Conservation (phyloP, 2,329 filamentous ascomycete species). For the Ophiostoma populinum region DNA sequence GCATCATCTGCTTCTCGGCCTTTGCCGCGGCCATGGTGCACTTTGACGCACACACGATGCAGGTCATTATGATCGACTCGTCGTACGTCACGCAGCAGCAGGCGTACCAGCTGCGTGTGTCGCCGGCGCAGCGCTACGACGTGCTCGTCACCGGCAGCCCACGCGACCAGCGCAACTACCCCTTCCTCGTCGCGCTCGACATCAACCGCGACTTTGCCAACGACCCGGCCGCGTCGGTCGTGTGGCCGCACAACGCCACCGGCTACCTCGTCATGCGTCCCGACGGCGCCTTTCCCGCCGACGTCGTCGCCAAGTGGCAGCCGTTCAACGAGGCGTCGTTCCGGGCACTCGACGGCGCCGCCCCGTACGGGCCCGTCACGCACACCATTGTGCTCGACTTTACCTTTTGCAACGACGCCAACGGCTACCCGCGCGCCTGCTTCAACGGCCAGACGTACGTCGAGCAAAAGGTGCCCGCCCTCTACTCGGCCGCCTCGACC, state of each 20-base stretch:
- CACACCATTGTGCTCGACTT: constrained; percentile 38
- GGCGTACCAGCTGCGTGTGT: constrained; percentile 23
- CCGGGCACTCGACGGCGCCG: constrained; percentile 29
- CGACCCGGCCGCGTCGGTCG: constrained; percentile 10
- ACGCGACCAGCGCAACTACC: constrained; percentile 23
- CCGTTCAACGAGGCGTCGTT: constrained; percentile 47
- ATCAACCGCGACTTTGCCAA: constrained; percentile 25
- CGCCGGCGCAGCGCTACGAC: constrained; percentile 29
- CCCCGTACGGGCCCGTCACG: constrained; percentile 23
- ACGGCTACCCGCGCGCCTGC: constrained; percentile 43
- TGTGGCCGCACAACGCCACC: constrained; percentile 24
- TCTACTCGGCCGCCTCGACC: constrained; percentile 52
- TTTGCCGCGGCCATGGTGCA: constrained; percentile 25
- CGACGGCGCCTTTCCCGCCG: constrained; percentile 14
- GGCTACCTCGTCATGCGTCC: constrained; percentile 25
- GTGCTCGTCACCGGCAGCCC: constrained; percentile 20
- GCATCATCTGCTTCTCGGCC: constrained; percentile 28
- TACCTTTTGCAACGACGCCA: constrained; percentile 39
- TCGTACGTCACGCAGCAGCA: constrained; percentile 21
- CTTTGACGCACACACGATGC: constrained; percentile 26
- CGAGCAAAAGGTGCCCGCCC: constrained; percentile 47
- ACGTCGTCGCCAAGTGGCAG: constrained; percentile 21
- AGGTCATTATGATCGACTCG: constrained; percentile 27
- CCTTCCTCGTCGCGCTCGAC: constrained; percentile 26
- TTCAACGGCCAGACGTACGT: constrained; percentile 53